These are phyloP conservation scores for Geranomyces variabilis DNA, from an alignment of 192 early-diverging fungal genomes.

Conservation along the genomic window DNA sequence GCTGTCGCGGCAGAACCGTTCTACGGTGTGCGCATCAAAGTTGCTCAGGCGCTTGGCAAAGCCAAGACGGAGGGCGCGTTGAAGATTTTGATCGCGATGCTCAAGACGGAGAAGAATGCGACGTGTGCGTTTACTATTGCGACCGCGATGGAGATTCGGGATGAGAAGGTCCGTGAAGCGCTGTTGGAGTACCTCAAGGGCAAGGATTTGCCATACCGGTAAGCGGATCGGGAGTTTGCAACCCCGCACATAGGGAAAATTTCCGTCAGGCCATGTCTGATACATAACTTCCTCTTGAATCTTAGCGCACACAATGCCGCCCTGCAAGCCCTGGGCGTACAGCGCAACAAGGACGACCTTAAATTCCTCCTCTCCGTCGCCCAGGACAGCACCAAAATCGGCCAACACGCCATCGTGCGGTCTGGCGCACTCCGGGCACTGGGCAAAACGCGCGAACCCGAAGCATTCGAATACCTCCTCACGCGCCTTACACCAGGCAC, in stretches of 20 bases:
- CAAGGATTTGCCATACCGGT: conserved; percentile 18
- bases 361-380: conserved; percentile 42
- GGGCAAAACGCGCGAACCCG: conserved; percentile 41
- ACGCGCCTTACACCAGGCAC: conserved; percentile 15
- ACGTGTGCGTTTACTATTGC: conserved; percentile 29
- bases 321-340: conserved; percentile 42
- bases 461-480: conserved; percentile 45
- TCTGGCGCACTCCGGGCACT: conserved; percentile 48
- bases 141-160: conserved; percentile 17
- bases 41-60: conserved; percentile 43
- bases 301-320: conserved; percentile 38
- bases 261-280: background rate
- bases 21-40: conserved; percentile 43
- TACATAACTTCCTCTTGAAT: too few relatives aligned
- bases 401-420: conserved; percentile 42
- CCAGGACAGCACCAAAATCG: conserved; percentile 38
- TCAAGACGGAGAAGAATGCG: conserved; percentile 47
- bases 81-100: conserved; percentile 41
- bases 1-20: conserved; percentile 38
- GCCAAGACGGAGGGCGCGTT: conserved; percentile 37
- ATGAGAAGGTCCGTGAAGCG: conserved; percentile 42
- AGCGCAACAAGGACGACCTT: conserved; percentile 51
- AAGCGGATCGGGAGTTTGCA: conserved; percentile 2
- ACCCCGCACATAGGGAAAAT: background rate
- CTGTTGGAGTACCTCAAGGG: conserved; percentile 35